Evolutionary conservation across 108 stramenopile genomes (phyloP).

Genomic region (Chaetoceros tenuissimus): DNA sequence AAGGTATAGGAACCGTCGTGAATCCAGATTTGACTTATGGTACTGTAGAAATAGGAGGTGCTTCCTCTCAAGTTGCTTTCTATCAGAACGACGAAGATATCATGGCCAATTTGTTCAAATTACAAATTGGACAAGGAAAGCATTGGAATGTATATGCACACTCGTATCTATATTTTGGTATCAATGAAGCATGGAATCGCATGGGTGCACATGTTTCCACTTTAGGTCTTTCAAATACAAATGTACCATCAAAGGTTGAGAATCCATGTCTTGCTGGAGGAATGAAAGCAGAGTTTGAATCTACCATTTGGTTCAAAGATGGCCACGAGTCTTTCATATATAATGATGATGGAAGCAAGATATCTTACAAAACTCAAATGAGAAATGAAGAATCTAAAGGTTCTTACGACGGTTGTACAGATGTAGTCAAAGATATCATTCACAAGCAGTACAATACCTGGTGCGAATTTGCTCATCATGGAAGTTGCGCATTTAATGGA

Average conservation of each 20-base stretch:
- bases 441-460: conserved; percentile 52
- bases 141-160: conserved; percentile 89
- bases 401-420: conserved; percentile 45
- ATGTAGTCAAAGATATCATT: conserved; percentile 28
- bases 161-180: conserved; percentile 85
- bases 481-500: conserved; percentile 85
- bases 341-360: conserved; percentile 19
- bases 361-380: conserved; percentile 38
- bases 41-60: conserved; percentile 89
- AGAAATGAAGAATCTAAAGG: conserved; percentile 35
- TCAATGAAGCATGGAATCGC: conserved; percentile 54
- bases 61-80: conserved; percentile 85
- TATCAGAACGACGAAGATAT: conserved; percentile 66
- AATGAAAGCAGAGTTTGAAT: conserved; percentile 15
- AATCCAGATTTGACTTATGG: conserved; percentile 65
- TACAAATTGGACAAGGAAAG: conserved; percentile 77
- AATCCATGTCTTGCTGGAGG: conserved; percentile 75
- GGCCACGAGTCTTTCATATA: conserved; percentile 29
- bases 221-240: conserved; percentile 10
- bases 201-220: conserved; percentile 28
- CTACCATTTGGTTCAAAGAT: conserved; percentile 43
- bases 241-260: conserved; percentile 39
- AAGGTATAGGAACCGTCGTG: conserved; percentile 42
- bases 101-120: conserved; percentile 66
- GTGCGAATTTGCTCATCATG: conserved; percentile 81